Percentiles rank a stretch among this genome's conserved stretches.
These are phyloP conservation scores for Coemansia aciculifera DNA, from an alignment of 192 early-diverging fungal genomes.

Conservation along the genomic window DNA sequence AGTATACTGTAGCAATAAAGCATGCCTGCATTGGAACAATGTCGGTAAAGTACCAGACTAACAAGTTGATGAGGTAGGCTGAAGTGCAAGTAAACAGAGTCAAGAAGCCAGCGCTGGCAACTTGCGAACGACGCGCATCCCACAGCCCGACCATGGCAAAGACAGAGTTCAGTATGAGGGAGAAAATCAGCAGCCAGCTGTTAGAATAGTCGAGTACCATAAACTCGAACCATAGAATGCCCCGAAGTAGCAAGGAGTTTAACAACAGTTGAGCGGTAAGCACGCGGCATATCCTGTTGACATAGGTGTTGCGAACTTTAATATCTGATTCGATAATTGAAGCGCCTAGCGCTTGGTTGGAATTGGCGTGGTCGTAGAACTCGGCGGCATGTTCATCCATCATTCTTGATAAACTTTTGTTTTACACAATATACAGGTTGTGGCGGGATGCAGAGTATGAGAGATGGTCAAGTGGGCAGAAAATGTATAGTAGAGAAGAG, in stretches of 20 bases:
- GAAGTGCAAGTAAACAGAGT: constrained; percentile 1
- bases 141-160: background rate
- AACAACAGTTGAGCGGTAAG: background rate
- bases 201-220: background rate
- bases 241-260: background rate
- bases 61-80: background rate
- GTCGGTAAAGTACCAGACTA: constrained; percentile 4
- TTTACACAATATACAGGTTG: background rate
- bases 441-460: constrained; percentile 1
- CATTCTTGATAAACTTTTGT: background rate
- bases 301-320: background rate
- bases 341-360: background rate
- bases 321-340: background rate
- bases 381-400: constrained; percentile 7
- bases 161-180: background rate
- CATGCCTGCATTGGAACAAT: constrained; percentile 2
- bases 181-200: constrained; percentile 12
- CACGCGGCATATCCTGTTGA: background rate
- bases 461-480: background rate
- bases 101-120: background rate
- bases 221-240: constrained; percentile 4
- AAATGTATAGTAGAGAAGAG: background rate
- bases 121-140: background rate
- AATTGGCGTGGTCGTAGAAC: constrained; percentile 1
- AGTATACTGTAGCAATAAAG: background rate